These are phyloP conservation scores for Syncephalastrum racemosum DNA, from an alignment of 371 early-diverging fungal genomes.

Conservation along the genomic window DNA sequence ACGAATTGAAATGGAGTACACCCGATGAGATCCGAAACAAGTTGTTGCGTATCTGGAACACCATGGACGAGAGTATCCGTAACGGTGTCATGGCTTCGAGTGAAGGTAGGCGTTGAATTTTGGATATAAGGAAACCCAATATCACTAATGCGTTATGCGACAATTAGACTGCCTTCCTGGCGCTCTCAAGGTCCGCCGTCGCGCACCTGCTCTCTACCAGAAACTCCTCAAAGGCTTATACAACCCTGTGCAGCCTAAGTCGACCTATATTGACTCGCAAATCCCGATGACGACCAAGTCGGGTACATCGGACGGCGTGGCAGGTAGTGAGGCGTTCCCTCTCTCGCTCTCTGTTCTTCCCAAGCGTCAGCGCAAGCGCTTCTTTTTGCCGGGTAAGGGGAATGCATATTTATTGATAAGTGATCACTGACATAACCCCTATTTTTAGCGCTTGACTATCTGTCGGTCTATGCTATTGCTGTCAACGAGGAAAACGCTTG, in stretches of 20 bases:
- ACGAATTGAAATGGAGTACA: conserved; percentile 89
- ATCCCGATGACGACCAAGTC: conserved; percentile 15
- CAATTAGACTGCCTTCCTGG: conserved; percentile 70
- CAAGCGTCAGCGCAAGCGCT: conserved; percentile 44
- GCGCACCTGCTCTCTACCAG: conserved; percentile 87
- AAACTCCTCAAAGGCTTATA: conserved; percentile 83
- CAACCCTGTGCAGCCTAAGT: conserved; percentile 31
- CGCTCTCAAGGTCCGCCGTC: conserved; percentile 77
- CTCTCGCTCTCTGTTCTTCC: conserved; percentile 39
- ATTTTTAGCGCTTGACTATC: conserved; percentile 82
- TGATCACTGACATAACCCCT: not conserved
- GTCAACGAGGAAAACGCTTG: conserved; percentile 98
- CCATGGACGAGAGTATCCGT: conserved; percentile 92
- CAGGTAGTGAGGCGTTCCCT: conserved; percentile 18
- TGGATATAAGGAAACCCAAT: no score
- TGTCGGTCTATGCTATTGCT: conserved; percentile 94
- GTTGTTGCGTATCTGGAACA: conserved; percentile 85
- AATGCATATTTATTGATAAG: not conserved
- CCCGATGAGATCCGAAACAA: conserved; percentile 75
- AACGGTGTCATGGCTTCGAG: conserved; percentile 60
- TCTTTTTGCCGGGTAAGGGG: conserved; percentile 39
- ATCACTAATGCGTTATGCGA: not conserved
- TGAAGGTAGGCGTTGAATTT: conserved; percentile 20
- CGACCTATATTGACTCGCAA: conserved; percentile 27
- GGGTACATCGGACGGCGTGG: conserved; percentile 9